phyloP scores from a whole-genome alignment of 345 rosid species.

The Moricandia moricandioides region DNA sequence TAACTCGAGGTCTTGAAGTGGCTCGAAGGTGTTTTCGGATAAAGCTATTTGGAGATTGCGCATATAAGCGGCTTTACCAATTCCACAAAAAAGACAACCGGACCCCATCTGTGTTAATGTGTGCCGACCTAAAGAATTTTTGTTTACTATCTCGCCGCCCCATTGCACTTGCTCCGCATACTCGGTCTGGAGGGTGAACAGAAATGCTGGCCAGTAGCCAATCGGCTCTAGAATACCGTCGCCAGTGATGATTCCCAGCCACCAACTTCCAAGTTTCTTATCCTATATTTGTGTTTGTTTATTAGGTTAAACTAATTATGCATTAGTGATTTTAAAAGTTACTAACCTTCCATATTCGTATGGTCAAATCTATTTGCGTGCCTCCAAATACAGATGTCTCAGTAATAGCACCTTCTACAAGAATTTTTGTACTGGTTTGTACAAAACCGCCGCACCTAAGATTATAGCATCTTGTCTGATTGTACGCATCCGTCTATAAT shows the following conservation, averaged over 20 bases:
- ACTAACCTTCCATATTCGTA: neutral
- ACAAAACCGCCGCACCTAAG: neutral
- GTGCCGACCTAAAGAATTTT: neutral
- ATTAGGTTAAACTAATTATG: neutral
- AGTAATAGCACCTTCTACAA: neutral
- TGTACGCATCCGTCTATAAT: neutral
- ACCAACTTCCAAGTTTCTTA: neutral
- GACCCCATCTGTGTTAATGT: neutral
- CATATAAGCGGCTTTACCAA: neutral
- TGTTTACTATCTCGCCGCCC: neutral
- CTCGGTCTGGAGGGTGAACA: neutral
- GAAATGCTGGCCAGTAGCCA: neutral
- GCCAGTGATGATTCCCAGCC: neutral
- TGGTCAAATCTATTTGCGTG: neutral
- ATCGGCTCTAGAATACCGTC: neutral
- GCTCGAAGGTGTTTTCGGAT: neutral
- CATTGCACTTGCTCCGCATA: neutral
- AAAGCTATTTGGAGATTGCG: neutral
- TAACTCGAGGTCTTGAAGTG: neutral
- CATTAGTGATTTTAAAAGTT: neutral
- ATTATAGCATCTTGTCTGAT: neutral
- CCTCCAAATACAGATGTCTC: neutral
- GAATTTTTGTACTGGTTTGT: neutral
- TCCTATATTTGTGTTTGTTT: neutral
- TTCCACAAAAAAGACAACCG: neutral